Evolutionary conservation across 2,329 filamentous ascomycete species (phyloP).

Genomic region (Stachybotrys echinatus): DNA sequence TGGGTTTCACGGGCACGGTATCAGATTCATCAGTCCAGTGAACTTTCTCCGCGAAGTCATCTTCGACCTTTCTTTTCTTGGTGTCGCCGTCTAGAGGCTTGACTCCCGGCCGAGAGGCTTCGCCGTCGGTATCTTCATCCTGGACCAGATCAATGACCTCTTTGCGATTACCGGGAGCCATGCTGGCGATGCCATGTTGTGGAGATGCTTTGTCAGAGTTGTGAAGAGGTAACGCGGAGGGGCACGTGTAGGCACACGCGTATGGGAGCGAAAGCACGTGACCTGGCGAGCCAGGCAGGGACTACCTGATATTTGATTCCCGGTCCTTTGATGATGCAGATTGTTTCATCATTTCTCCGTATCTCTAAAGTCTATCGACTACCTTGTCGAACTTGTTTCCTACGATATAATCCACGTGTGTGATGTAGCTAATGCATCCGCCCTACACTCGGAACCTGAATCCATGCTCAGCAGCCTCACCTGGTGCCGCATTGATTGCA

Average conservation of each 20-base stretch:
- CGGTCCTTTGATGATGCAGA: no score
- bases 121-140: not conserved
- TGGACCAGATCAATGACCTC: not conserved
- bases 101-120: not conserved
- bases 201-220: not conserved
- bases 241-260: not conserved
- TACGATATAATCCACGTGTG: no score
- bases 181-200: not conserved
- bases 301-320: no score
- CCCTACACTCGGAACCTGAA: constrained; percentile 59
- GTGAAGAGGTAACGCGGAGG: no score
- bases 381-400: no score
- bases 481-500: constrained; percentile 50
- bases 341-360: no score
- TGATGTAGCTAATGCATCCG: no score
- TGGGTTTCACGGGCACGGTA: constrained; percentile 51
- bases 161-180: not conserved
- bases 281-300: no score
- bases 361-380: not conserved
- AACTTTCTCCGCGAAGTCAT: constrained; percentile 35
- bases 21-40: constrained; percentile 57
- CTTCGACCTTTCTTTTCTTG: constrained; percentile 31
- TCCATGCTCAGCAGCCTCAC: constrained; percentile 50
- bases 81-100: constrained; percentile 6
- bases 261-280: not conserved